phyloP scores from a whole-genome alignment of 2,329 filamentous ascomycete genomes.

The Purpureocillium lavendulum region DNA sequence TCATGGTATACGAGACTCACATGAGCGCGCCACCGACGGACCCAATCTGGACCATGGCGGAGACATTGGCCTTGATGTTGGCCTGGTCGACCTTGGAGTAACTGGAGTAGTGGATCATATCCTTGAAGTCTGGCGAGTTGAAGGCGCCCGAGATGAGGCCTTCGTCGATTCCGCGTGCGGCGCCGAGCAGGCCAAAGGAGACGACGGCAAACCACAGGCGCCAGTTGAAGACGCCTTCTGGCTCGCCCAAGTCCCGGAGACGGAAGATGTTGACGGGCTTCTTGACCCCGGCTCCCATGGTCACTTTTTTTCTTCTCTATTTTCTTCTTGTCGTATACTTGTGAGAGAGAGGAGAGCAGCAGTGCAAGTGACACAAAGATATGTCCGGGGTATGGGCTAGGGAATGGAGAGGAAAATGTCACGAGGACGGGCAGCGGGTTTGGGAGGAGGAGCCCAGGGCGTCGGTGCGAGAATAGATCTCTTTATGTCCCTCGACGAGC shows the following conservation, averaged over 20 bases:
- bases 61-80: conserved; percentile 68
- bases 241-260: conserved; percentile 55
- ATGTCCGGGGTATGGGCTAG: too few species aligned
- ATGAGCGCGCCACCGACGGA: conserved; percentile 62
- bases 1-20: too few species aligned
- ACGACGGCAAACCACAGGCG: conserved; percentile 68
- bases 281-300: conserved; percentile 43
- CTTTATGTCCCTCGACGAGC: too few species aligned
- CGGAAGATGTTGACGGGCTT: conserved; percentile 57
- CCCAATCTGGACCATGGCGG: conserved; percentile 74
- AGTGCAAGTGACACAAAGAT: too few species aligned
- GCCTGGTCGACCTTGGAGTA: conserved; percentile 47
- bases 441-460: too few species aligned
- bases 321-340: too few species aligned
- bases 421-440: too few species aligned
- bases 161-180: conserved; percentile 72
- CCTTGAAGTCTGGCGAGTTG: conserved; percentile 54
- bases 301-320: too few species aligned
- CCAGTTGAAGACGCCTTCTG: conserved; percentile 68
- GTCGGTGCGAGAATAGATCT: too few species aligned
- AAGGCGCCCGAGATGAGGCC: conserved; percentile 68
- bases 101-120: conserved; percentile 45
- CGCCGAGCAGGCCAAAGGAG: conserved; percentile 67
- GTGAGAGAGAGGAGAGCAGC: too few species aligned
- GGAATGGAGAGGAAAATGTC: too few species aligned